Percentiles rank a stretch among this genome's conserved stretches.
These are phyloP conservation scores for Russula emetica DNA, from an alignment of 768 basidiomycete genomes.

Conservation along the genomic window DNA sequence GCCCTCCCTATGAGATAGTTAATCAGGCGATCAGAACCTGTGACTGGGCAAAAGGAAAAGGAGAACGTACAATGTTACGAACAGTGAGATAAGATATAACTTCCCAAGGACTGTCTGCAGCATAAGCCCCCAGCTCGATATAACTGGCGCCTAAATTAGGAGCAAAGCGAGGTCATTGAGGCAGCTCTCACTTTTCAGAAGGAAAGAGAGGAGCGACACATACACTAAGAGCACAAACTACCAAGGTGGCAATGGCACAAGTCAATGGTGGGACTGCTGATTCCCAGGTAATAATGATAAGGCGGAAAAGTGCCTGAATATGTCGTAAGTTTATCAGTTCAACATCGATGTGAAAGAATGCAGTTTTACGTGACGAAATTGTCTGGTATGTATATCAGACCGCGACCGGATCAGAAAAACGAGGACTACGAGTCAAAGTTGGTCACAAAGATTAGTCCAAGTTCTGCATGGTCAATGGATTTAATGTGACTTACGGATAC, in stretches of 20 bases:
- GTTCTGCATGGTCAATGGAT: neutral
- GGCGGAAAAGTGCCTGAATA: conserved; percentile 15
- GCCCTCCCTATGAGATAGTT: conserved; percentile 6
- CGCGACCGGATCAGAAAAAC: conserved; percentile 16
- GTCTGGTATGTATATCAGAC: conserved; percentile 3
- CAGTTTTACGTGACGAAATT: conserved; percentile 13
- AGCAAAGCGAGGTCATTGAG: neutral
- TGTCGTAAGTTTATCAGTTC: neutral
- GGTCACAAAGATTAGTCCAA: neutral
- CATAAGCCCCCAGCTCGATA: conserved; percentile 31
- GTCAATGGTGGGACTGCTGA: conserved; percentile 32
- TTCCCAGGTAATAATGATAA: conserved; percentile 32
- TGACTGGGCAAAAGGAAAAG: neutral
- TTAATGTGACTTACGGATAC: conserved; percentile 15
- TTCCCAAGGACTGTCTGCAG: conserved; percentile 33
- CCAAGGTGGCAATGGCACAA: conserved; percentile 30
- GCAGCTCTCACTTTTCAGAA: neutral
- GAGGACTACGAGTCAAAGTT: conserved; percentile 13
- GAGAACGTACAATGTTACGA: conserved; percentile 31
- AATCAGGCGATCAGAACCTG: neutral
- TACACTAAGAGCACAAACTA: conserved; percentile 23
- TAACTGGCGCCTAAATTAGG: conserved; percentile 21
- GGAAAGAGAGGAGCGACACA: neutral
- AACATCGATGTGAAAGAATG: neutral
- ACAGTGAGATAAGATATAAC: conserved; percentile 34